A percentile compares a stretch with the other conserved stretches of the same genome.
Conservation (phyloP, 202 grass and related monocot genomes). For the Thinopyrum obtusiflorum region DNA sequence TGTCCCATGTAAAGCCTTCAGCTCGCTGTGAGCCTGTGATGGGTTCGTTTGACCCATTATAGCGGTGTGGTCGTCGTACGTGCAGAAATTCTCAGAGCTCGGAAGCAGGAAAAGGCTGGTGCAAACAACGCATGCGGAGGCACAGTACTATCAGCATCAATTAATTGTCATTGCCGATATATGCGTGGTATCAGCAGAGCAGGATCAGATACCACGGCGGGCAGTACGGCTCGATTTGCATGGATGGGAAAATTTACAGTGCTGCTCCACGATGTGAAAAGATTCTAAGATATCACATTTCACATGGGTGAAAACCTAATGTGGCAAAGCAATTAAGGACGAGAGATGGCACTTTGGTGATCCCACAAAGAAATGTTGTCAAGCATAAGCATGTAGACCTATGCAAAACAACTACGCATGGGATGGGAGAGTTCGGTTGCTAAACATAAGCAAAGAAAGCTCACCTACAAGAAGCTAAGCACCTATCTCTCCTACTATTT, state of each 20-base stretch:
- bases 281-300: no score
- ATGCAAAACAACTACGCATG: no score
- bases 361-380: no score
- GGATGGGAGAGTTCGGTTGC: no score
- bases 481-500: no score
- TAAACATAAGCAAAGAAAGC: no score
- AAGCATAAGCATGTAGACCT: no score
- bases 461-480: no score
- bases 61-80: background rate
- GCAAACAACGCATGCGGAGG: background rate
- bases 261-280: no score
- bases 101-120: background rate
- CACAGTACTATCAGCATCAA: background rate
- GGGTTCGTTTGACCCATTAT: constrained; percentile 1
- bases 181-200: background rate
- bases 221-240: background rate
- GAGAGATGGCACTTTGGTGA: no score
- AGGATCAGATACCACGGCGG: background rate
- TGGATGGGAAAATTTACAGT: background rate
- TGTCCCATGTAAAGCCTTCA: background rate
- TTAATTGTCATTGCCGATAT: background rate
- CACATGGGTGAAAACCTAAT: no score
- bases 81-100: background rate
- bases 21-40: background rate
- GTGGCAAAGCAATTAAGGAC: no score